A percentile compares a stretch with the other conserved stretches of the same genome.
Evolutionary conservation across 805 yeast species (phyloP).

Genomic region (Schwanniomyces yamadae): DNA sequence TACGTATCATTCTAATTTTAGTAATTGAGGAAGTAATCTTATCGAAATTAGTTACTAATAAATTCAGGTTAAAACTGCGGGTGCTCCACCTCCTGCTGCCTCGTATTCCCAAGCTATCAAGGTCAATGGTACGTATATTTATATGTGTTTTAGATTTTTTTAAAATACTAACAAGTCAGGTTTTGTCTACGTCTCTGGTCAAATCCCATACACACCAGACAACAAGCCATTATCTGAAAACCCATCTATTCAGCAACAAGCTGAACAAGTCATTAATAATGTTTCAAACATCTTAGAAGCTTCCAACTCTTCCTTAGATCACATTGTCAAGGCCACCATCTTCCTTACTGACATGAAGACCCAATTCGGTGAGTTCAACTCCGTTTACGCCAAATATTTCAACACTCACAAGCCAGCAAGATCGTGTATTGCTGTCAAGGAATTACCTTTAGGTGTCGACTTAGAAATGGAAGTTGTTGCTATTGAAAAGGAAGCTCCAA

Average conservation of each 20-base stretch:
- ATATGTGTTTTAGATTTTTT: background rate
- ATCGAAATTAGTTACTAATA: slow-evolving; percentile 9
- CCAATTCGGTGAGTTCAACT: slow-evolving; percentile 81
- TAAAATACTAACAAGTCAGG: slow-evolving; percentile 37
- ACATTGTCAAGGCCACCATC: slow-evolving; percentile 83
- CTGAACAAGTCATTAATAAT: slow-evolving; percentile 72
- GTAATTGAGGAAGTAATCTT: background rate
- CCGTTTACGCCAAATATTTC: slow-evolving; percentile 79
- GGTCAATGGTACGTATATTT: slow-evolving; percentile 56
- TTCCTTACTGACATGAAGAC: slow-evolving; percentile 85
- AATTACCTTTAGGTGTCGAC: slow-evolving; percentile 83
- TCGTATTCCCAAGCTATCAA: slow-evolving; percentile 95
- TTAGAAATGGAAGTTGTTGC: slow-evolving; percentile 94
- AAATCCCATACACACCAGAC: slow-evolving; percentile 84
- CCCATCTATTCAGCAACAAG: slow-evolving; percentile 66
- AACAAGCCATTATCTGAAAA: slow-evolving; percentile 74
- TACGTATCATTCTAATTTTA: slow-evolving; percentile 17
- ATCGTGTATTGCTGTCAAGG: slow-evolving; percentile 94
- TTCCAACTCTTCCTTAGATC: slow-evolving; percentile 78
- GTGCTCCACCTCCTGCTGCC: slow-evolving; percentile 96
- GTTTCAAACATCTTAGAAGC: slow-evolving; percentile 74
- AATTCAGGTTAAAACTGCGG: slow-evolving; percentile 56
- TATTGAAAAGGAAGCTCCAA: slow-evolving; percentile 49
- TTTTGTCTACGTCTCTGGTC: slow-evolving; percentile 90
- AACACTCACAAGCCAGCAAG: slow-evolving; percentile 87